Evolutionary conservation across 2,329 filamentous ascomycete genomes (phyloP).

Genomic region (Exophiala lecanii-corni): DNA sequence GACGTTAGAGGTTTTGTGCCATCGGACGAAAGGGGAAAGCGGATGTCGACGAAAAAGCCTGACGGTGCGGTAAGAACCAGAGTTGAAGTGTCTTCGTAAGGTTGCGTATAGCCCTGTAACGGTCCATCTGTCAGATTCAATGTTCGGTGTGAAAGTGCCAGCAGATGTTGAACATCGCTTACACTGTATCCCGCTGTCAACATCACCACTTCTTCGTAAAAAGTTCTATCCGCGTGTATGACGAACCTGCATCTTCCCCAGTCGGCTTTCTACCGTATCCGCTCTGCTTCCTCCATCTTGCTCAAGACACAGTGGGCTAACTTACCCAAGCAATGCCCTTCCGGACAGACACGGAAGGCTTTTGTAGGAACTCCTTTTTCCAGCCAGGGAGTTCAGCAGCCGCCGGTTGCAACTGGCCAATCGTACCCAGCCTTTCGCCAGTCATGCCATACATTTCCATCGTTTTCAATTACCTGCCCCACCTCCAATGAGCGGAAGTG

Average conservation of each 20-base stretch:
- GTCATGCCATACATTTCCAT: slow-evolving; percentile 26
- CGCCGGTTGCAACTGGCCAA: slow-evolving; percentile 9
- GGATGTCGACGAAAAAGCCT: slow-evolving; percentile 24
- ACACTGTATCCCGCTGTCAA: no score
- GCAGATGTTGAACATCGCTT: no score
- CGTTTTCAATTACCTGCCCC: no score
- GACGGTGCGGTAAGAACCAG: slow-evolving; percentile 23
- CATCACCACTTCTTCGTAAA: no score
- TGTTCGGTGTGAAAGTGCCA: background rate
- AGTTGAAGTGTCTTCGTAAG: slow-evolving; percentile 25
- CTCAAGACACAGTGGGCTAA: no score
- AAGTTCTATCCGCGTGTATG: no score
- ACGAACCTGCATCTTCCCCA: no score
- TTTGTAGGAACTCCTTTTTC: slow-evolving; percentile 23
- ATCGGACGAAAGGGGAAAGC: slow-evolving; percentile 18
- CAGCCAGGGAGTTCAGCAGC: slow-evolving; percentile 14
- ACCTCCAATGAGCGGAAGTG: no score
- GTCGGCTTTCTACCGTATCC: no score
- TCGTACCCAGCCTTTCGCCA: slow-evolving; percentile 22
- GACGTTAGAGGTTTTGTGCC: slow-evolving; percentile 3
- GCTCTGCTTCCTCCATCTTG: no score
- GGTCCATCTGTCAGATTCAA: background rate
- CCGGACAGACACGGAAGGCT: slow-evolving; percentile 23
- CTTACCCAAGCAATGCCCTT: slow-evolving; percentile 26
- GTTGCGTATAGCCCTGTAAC: slow-evolving; percentile 19